Conservation (phyloP, 2,329 filamentous ascomycete genomes). For the Botrytis hyacinthi region DNA sequence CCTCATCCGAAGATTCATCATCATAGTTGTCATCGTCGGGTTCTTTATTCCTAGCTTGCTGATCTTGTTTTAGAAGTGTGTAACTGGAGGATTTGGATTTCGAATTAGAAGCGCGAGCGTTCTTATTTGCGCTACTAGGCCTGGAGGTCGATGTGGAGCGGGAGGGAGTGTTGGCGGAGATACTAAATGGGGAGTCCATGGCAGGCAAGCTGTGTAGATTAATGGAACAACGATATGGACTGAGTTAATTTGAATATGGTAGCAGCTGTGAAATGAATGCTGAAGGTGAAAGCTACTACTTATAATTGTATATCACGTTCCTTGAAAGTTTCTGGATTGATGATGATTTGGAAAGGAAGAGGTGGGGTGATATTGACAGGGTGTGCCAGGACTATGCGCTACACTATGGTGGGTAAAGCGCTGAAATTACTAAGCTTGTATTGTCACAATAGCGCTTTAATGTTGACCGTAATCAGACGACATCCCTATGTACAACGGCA, state of each 20-base stretch:
- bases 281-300: not conserved
- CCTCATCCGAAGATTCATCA: constrained; percentile 25
- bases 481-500: not conserved
- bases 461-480: constrained; percentile 13
- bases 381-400: not conserved
- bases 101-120: not conserved
- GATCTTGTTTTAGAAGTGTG: constrained; percentile 54
- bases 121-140: constrained; percentile 4
- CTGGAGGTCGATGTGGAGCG: constrained; percentile 19
- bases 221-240: not conserved
- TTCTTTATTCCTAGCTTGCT: constrained; percentile 58
- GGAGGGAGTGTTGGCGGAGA: not conserved
- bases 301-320: not conserved
- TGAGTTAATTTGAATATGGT: not conserved
- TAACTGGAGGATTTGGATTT: constrained; percentile 35
- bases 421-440: not conserved
- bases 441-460: not conserved
- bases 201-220: not conserved
- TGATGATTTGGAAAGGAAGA: not conserved
- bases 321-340: not conserved
- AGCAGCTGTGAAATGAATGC: not conserved
- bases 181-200: not conserved
- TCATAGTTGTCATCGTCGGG: constrained; percentile 45
- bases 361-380: not conserved
- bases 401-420: not conserved